Percentiles rank a stretch among this genome's conserved stretches.
Conservation (phyloP, 1,139 yeast genomes). For the Scheffersomyces stambukii region DNA sequence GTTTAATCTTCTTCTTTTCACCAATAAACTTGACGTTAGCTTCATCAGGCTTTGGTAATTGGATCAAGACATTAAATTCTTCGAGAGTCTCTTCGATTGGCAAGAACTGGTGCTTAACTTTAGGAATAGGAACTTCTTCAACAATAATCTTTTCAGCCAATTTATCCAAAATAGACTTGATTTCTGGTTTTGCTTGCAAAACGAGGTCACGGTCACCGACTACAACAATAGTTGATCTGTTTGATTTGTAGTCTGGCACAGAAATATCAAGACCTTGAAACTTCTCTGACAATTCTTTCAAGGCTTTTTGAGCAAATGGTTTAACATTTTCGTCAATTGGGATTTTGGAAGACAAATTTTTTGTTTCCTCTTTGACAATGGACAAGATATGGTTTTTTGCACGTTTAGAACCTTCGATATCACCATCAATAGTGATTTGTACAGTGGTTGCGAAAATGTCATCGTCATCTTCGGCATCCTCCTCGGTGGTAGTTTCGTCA, state of each 20-base stretch:
- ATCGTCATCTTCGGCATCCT: constrained; percentile 23
- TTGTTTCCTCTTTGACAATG: constrained; percentile 74
- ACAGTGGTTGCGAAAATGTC: constrained; percentile 54
- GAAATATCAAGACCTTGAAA: constrained; percentile 27
- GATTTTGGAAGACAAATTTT: constrained; percentile 48
- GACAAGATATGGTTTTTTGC: constrained; percentile 70
- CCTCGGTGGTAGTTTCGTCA: constrained; percentile 12
- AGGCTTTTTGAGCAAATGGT: constrained; percentile 45
- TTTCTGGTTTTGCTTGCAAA: constrained; percentile 42
- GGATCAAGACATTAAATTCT: constrained; percentile 59
- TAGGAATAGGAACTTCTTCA: constrained; percentile 42
- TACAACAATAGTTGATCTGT: constrained; percentile 31
- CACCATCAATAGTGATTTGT: constrained; percentile 73
- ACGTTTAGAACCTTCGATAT: constrained; percentile 71
- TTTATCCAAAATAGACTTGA: constrained; percentile 43
- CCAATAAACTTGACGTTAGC: constrained; percentile 64
- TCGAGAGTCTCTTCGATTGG: constrained; percentile 44
- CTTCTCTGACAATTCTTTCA: constrained; percentile 19
- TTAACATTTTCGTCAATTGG: constrained; percentile 42
- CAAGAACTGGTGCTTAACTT: constrained; percentile 41
- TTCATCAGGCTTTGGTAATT: constrained; percentile 47
- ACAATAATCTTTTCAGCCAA: constrained; percentile 34
- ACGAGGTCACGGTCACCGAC: constrained; percentile 66
- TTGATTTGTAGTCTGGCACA: constrained; percentile 28
- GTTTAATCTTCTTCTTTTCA: constrained; percentile 45